These are phyloP conservation scores for Agapanthus africanus DNA, from an alignment of 106 monocot species.

Conservation along the genomic window DNA sequence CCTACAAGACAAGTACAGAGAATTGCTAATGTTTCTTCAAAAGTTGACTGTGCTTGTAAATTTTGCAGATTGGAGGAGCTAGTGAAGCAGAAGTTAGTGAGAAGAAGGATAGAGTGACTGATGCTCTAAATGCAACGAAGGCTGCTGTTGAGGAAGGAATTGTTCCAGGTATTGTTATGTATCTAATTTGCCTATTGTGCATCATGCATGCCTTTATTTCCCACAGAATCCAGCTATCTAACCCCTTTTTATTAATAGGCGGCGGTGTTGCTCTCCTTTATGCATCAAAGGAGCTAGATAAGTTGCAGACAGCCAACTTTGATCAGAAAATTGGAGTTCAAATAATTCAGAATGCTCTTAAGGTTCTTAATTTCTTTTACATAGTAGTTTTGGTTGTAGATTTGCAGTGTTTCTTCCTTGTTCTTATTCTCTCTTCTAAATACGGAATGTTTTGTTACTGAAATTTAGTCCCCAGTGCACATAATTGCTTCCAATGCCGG, in stretches of 20 bases:
- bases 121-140: conserved; percentile 75
- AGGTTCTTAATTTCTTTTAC: conserved; percentile 22
- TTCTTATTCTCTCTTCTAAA: not conserved
- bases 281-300: conserved; percentile 54
- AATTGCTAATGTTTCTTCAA: too few relatives aligned
- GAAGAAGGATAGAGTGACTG: conserved; percentile 71
- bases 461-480: conserved; percentile 50
- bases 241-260: conserved; percentile 19
- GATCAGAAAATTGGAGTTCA: conserved; percentile 79
- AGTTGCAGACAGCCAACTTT: conserved; percentile 64
- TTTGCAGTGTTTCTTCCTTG: not conserved
- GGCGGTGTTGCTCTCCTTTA: conserved; percentile 70
- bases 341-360: conserved; percentile 67
- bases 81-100: conserved; percentile 75
- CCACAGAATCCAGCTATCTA: not conserved
- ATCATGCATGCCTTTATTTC: not conserved
- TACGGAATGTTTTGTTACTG: not conserved
- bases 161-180: conserved; percentile 42
- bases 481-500: conserved; percentile 63
- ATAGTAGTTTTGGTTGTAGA: not conserved
- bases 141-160: conserved; percentile 80
- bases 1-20: too few relatives aligned
- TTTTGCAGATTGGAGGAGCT: conserved; percentile 59
- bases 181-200: not conserved
- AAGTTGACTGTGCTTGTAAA: too few relatives aligned